phyloP scores from a whole-genome alignment of 371 early-diverging fungal species.

The Mortierella sp. region DNA sequence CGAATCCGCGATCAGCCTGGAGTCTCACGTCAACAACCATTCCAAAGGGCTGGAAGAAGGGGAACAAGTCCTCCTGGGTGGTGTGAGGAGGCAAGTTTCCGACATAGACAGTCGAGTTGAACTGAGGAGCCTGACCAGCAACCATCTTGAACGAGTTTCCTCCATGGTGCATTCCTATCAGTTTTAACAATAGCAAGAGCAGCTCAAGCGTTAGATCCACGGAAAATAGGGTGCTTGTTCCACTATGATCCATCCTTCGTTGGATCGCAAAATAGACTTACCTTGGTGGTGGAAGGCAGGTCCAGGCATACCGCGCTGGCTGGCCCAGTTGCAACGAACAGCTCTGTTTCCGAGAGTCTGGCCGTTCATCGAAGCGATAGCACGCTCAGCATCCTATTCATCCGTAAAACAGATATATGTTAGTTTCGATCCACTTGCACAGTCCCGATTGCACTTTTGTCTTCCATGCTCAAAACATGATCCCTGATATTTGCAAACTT shows the following conservation, averaged over 20 bases:
- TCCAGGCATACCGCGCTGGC: constrained; percentile 75
- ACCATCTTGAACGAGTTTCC: constrained; percentile 76
- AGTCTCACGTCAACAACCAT: constrained; percentile 82
- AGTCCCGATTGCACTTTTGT: neutral
- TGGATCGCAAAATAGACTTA: constrained; percentile 10
- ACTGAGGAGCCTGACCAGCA: constrained; percentile 77
- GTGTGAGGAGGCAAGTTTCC: constrained; percentile 88
- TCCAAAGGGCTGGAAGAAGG: constrained; percentile 84
- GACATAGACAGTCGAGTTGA: constrained; percentile 90
- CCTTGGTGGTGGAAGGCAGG: constrained; percentile 49
- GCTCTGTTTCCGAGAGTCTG: constrained; percentile 67
- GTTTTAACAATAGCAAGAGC: neutral
- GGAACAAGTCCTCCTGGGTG: constrained; percentile 80
- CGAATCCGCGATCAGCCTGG: constrained; percentile 93
- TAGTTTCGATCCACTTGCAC: neutral
- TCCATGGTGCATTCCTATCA: constrained; percentile 61
- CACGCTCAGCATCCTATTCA: constrained; percentile 81
- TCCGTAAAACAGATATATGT: neutral
- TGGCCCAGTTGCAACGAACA: constrained; percentile 86
- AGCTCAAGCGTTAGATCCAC: too few species aligned
- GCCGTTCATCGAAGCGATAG: constrained; percentile 86
- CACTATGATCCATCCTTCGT: neutral
- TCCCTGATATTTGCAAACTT: constrained; percentile 17
- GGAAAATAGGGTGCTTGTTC: neutral
- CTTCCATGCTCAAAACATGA: neutral